Percentiles rank a stretch among this genome's conserved stretches.
Conservation (phyloP, 2,329 filamentous ascomycete species). For the Cercospora beticola region DNA sequence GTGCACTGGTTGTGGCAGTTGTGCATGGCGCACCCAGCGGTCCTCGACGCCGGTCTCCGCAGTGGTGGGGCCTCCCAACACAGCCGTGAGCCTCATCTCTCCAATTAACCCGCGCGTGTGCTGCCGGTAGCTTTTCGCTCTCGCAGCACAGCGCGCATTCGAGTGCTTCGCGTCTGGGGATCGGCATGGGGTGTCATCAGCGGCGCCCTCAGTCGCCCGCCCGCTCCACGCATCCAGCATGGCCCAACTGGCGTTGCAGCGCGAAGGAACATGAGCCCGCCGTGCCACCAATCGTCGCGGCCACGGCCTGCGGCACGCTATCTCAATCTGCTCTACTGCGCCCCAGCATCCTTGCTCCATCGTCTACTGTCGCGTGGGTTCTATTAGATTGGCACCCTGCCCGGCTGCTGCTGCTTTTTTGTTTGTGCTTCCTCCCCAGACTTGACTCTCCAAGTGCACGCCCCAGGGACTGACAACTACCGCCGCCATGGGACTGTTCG, state of each 20-base stretch:
- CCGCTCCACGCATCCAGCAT: neutral
- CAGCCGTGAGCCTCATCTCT: neutral
- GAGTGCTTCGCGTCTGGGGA: neutral
- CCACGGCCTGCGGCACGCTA: neutral
- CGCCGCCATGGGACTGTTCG: slow-evolving; percentile 21
- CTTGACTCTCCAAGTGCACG: neutral
- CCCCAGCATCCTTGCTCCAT: neutral
- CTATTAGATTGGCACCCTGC: neutral
- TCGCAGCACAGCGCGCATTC: neutral
- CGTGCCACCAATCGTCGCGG: slow-evolving; percentile 5
- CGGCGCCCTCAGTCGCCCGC: neutral
- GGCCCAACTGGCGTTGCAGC: neutral
- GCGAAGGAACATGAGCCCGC: neutral
- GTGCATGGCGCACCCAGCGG: neutral
- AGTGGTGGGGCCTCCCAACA: neutral
- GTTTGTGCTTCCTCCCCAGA: neutral
- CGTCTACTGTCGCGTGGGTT: neutral
- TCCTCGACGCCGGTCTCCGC: neutral
- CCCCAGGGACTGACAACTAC: neutral
- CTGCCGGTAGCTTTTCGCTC: neutral
- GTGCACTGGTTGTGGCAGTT: neutral
- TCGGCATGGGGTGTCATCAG: slow-evolving; percentile 9
- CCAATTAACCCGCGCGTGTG: neutral
- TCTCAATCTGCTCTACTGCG: neutral
- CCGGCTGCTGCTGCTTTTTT: neutral